Evolutionary conservation across 352 stramenopile species (phyloP), one percentile per base, ranked within the genome.

Genomic region (Phytopythium boreale): DNA sequence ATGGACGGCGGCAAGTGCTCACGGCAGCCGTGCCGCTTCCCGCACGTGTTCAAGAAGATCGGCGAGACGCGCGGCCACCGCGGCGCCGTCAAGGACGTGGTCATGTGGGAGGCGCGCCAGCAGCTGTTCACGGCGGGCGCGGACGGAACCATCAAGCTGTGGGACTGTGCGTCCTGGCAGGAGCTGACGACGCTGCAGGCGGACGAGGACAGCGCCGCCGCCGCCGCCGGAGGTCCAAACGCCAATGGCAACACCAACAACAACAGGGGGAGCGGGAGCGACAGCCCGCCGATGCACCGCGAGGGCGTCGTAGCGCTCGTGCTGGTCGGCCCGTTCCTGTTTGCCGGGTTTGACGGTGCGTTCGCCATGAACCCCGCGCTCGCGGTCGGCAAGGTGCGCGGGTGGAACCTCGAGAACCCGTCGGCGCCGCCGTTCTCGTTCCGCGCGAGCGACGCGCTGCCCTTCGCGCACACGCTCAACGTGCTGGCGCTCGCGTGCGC

Each of bases 31-130:
- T 95, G 87, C 56, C 82, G 84, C 61, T 90, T 75, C 68, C 84
- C 84, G 61, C 87, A 95, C 72, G 90, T 95, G 59, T 71, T 92
- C 61, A 87, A 90, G 75, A 92, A 88, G 56, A 89, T 95, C 61
- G 87, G 87, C 39, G 82, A 89, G 71, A 90, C 84, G 1, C 81
- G 78, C 44, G 87, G 87, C 27, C 87, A 95, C 69, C 87, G 44
- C 47, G 78, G 79, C 39, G 61, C 83, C 12, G 78, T 95, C 63
- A 92, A 92, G 64, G 87, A 95, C 63, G 82, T 92, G 46, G 79
- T 74, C 29, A 87, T 95, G 73, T 95, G 87, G 87, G 64, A 67
- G 12, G 65, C 80, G 46, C 67, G 72, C 36, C 84, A 92, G 77
- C 87, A 93, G 70, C 75, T 92, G 11, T 91, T 95, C 63, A 95